phyloP scores from a whole-genome alignment of 345 rosid species.

The Viola odorata region DNA sequence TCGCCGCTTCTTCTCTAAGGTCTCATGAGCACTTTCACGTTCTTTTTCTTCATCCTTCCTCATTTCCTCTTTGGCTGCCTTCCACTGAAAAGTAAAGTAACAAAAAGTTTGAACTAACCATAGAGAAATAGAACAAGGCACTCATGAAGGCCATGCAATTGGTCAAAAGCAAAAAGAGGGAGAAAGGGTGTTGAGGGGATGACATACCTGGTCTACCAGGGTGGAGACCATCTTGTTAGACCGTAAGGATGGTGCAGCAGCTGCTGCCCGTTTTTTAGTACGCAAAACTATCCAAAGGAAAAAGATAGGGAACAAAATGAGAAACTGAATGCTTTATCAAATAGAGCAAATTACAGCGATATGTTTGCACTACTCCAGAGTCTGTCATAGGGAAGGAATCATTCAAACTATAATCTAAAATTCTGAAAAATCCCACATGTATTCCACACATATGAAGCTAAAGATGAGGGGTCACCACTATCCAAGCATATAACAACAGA shows the following conservation, averaged over 20 bases:
- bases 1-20: conserved; percentile 67
- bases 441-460: no score
- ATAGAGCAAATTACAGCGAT: no score
- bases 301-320: conserved; percentile 7
- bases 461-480: no score
- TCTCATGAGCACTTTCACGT: conserved; percentile 54
- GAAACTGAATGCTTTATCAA: neutral
- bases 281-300: conserved; percentile 46
- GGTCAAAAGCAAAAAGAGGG: neutral
- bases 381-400: no score
- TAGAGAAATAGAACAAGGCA: conserved; percentile 3
- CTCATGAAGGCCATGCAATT: neutral
- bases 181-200: no score
- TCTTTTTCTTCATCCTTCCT: conserved; percentile 75
- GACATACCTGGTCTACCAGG: conserved; percentile 86
- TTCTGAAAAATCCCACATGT: no score
- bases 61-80: conserved; percentile 96
- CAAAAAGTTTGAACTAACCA: neutral
- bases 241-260: conserved; percentile 68
- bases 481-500: no score
- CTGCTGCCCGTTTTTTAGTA: conserved; percentile 63
- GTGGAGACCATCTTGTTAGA: conserved; percentile 90
- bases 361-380: no score
- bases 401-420: no score
- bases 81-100: conserved; percentile 53